phyloP scores from a whole-genome alignment of 2,329 filamentous ascomycete species.

The Berkeleyomyces rouxiae region DNA sequence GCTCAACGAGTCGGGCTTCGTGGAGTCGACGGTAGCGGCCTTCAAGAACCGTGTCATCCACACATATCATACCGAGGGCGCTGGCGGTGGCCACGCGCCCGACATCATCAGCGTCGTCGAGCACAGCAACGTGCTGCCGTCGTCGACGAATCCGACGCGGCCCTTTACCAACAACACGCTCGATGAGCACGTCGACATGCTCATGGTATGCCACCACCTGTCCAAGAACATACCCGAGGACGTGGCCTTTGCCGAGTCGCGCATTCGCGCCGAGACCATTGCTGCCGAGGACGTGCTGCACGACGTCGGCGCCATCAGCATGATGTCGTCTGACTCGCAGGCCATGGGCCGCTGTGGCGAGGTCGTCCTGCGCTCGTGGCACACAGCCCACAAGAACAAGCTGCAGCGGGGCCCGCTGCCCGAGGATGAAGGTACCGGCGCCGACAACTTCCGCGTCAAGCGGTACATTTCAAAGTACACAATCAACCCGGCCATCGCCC shows the following conservation, averaged over 20 bases:
- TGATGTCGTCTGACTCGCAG: conserved; percentile 93
- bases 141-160: conserved; percentile 80
- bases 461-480: conserved; percentile 92
- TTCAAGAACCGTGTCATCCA: conserved; percentile 82
- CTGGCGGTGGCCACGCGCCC: conserved; percentile 83
- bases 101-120: conserved; percentile 93
- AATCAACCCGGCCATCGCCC: conserved; percentile 79
- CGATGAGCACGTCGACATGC: conserved; percentile 93
- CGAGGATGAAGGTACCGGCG: conserved; percentile 62
- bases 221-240: conserved; percentile 89
- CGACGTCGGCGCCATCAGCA: conserved; percentile 85
- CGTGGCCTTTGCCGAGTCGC: conserved; percentile 83
- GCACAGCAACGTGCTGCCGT: conserved; percentile 73
- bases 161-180: conserved; percentile 85
- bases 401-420: conserved; percentile 57
- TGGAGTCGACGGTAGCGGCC: conserved; percentile 74
- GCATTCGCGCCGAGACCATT: conserved; percentile 90
- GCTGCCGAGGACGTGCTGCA: conserved; percentile 92
- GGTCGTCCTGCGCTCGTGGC: conserved; percentile 85
- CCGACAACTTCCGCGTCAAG: conserved; percentile 86
- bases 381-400: conserved; percentile 96
- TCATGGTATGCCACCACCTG: conserved; percentile 95
- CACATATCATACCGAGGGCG: conserved; percentile 93
- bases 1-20: conserved; percentile 92
- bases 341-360: conserved; percentile 95